Percentiles rank a stretch among this genome's conserved stretches.
Evolutionary conservation across 2,329 filamentous ascomycete genomes (phyloP).

Genomic region (Verticillium klebahnii): DNA sequence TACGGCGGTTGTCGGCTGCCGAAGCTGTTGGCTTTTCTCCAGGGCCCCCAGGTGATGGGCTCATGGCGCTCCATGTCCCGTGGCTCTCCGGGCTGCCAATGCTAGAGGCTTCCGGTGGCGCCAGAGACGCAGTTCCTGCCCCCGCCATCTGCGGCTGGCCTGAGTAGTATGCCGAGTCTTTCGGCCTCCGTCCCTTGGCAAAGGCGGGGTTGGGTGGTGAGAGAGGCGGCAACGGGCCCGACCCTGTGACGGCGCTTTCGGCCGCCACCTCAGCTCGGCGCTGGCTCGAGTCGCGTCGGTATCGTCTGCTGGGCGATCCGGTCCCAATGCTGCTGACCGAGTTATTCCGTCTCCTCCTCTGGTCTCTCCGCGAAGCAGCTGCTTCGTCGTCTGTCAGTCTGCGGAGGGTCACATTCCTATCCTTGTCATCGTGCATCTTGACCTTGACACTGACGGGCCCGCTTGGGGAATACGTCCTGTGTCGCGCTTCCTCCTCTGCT

Average conservation of each 20-base stretch:
- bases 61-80: slow-evolving; percentile 51
- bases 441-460: slow-evolving; percentile 54
- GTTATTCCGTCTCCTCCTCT: slow-evolving; percentile 37
- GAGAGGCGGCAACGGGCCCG: slow-evolving; percentile 30
- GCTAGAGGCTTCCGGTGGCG: slow-evolving; percentile 38
- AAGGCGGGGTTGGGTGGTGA: slow-evolving; percentile 54
- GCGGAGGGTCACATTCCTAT: slow-evolving; percentile 57
- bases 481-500: slow-evolving; percentile 37
- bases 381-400: slow-evolving; percentile 58
- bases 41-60: slow-evolving; percentile 37
- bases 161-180: slow-evolving; percentile 60
- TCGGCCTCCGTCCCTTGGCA: slow-evolving; percentile 43
- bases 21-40: slow-evolving; percentile 28
- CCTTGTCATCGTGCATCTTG: slow-evolving; percentile 55
- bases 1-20: slow-evolving; percentile 45
- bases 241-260: slow-evolving; percentile 24
- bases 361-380: slow-evolving; percentile 33
- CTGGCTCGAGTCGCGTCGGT: slow-evolving; percentile 49
- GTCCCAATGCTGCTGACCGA: slow-evolving; percentile 52
- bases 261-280: slow-evolving; percentile 40
- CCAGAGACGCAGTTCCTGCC: slow-evolving; percentile 27
- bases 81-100: slow-evolving; percentile 40
- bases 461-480: slow-evolving; percentile 31
- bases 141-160: slow-evolving; percentile 39
- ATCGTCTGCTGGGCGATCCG: slow-evolving; percentile 48